A percentile compares a stretch with the other conserved stretches of the same genome.
Conservation (phyloP, 768 basidiomycete species). For the Trametes coccinea region DNA sequence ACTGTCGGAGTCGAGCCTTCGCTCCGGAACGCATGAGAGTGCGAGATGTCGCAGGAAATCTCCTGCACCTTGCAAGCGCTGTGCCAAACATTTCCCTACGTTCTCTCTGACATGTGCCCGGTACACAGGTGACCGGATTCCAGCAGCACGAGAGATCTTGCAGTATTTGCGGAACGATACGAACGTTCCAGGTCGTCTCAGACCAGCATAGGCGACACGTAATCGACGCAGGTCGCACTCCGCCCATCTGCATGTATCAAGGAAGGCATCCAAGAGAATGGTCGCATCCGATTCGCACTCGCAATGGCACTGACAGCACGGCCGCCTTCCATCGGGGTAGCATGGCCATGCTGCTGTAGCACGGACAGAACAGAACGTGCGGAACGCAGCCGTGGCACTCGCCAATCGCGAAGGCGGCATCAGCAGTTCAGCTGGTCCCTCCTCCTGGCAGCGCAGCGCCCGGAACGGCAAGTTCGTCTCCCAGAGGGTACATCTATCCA, state of each 20-base stretch:
- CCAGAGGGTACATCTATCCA: conserved; percentile 4
- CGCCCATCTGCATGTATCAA: background rate
- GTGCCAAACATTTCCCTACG: no score
- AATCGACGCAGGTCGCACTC: background rate
- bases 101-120: no score
- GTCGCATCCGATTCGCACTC: background rate
- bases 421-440: background rate
- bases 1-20: no score
- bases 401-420: conserved; percentile 11
- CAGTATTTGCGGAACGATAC: background rate
- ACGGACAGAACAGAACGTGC: conserved; percentile 5
- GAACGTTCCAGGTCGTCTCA: conserved; percentile 8
- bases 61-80: no score
- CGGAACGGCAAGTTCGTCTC: background rate
- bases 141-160: no score
- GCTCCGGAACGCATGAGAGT: no score
- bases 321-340: background rate
- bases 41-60: no score
- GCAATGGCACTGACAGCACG: background rate
- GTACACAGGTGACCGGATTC: no score
- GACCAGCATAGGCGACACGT: background rate
- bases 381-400: background rate
- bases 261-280: background rate
- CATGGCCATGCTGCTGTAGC: background rate
- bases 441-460: background rate